phyloP scores from a whole-genome alignment of 1,284 basidiomycete genomes.

The Leccinum subfulvum region DNA sequence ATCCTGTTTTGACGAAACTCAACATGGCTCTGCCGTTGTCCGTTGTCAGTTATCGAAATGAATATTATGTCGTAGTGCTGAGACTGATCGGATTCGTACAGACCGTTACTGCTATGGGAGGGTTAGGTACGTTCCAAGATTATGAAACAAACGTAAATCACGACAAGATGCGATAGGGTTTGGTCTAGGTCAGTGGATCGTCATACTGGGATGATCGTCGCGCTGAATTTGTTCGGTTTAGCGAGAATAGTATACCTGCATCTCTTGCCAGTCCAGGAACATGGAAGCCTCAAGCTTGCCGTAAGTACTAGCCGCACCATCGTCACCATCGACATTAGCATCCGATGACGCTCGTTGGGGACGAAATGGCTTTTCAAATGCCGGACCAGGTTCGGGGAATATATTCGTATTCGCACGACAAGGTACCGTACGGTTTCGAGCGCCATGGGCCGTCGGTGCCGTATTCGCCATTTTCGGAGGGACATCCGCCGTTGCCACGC shows the following conservation, averaged over 20 bases:
- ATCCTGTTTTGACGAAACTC: constrained; percentile 8
- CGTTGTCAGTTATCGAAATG: constrained; percentile 7
- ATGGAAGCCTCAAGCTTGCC: neutral
- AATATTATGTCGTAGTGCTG: neutral
- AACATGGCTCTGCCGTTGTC: constrained; percentile 1
- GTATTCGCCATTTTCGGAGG: neutral
- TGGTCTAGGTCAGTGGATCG: constrained; percentile 8
- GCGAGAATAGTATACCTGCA: constrained; percentile 5
- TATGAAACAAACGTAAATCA: neutral
- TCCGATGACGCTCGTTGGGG: neutral
- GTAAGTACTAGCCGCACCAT: constrained; percentile 1
- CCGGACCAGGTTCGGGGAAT: neutral
- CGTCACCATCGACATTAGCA: neutral
- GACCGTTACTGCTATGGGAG: neutral
- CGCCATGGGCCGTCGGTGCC: neutral
- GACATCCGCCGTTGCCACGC: neutral
- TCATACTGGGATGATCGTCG: neutral
- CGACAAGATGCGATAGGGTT: constrained; percentile 5
- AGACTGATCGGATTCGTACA: neutral
- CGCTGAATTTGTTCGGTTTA: neutral
- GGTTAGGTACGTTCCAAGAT: constrained; percentile 2
- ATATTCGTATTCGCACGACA: neutral
- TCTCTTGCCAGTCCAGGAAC: neutral
- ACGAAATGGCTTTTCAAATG: neutral
- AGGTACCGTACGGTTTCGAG: neutral